These are phyloP conservation scores for Malassezia brasiliensis DNA, from an alignment of 1,284 basidiomycete genomes.

Conservation along the genomic window DNA sequence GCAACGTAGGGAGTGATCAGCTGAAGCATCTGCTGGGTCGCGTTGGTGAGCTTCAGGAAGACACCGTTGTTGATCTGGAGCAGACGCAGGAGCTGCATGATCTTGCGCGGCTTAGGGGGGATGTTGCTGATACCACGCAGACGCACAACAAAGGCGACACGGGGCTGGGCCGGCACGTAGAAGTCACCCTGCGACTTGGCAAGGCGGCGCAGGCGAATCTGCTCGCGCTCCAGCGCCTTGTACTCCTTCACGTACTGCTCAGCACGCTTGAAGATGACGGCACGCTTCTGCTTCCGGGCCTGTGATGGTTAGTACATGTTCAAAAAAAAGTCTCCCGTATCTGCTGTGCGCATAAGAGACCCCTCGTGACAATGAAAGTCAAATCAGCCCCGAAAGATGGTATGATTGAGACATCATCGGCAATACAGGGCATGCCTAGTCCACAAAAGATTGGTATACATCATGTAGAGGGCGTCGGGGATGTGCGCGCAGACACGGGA, in stretches of 20 bases:
- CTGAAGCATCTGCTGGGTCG: constrained; percentile 95
- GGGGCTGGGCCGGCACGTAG: constrained; percentile 91
- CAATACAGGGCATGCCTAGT: constrained; percentile 30
- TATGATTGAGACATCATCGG: constrained; percentile 46
- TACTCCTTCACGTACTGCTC: constrained; percentile 99
- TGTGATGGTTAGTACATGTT: constrained; percentile 3
- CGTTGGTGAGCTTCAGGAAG: constrained; percentile 92
- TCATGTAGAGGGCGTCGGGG: constrained; percentile 17
- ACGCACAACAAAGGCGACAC: constrained; percentile 95
- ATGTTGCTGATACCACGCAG: constrained; percentile 93
- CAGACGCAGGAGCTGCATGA: constrained; percentile 92
- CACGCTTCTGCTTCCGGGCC: constrained; percentile 59
- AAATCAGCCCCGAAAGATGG: constrained; percentile 49
- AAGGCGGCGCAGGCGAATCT: constrained; percentile 86
- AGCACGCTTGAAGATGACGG: constrained; percentile 98
- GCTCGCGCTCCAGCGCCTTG: constrained; percentile 81
- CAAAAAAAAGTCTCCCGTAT: not conserved
- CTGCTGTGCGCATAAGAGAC: too few relatives aligned
- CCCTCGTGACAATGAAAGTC: not conserved
- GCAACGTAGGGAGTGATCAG: constrained; percentile 94
- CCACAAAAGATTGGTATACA: constrained; percentile 37
- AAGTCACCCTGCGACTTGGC: constrained; percentile 89
- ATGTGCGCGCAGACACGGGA: not conserved
- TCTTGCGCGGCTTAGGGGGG: constrained; percentile 97
- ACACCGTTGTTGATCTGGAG: constrained; percentile 99